Base-by-base conservation (phyloP, 345 rosid genomes). In the Laguncularia racemosa region DNA sequence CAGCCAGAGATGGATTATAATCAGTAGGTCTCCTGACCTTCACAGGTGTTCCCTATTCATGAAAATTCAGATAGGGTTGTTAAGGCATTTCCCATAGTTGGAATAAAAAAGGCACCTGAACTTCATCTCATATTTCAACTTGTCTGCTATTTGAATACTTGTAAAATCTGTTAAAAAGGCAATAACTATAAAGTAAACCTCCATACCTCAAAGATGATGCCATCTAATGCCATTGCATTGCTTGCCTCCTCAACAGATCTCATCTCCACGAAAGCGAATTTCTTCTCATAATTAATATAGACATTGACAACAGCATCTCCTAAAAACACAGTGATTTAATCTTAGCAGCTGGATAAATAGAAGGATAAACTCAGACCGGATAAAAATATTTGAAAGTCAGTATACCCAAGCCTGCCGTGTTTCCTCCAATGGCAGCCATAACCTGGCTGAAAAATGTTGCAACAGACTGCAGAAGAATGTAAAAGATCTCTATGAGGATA, bases 211-310 rank as follows among this genome's bases (percentile, higher is more conserved):
- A 95, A 80, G 47, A 88, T 90, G 49, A 95, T 95, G 60, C 99
- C 96, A 71, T 95, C 99, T 69, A 95, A 71, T 53, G 99, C 92
- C 99, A 95, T 95, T 45, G 97, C 99, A 70, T 95, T 95, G 69
- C 99, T 95, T 53, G 99, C 99, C 88, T 95, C 99, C 80, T 95
- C 99, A 60, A 95, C 99, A 52, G 99, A 95, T 76, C 99, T 88
- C 99, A 90, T 95, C 81, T 95, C 99, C 62, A 95, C 99, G 77
- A 95, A 95, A 53, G 99, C 99, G 26, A 95, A 95, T 75, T 95
- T 95, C 95, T 95, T 95, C 73, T 95, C 99, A 57, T 95, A 96
- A 74, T 90, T 95, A 57, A 95, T 90, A 75, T 95, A 95, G 16
- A 95, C 99, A 71, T 95, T 95, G 61, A 95, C 99, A 78, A 95